Evolutionary conservation across 2,329 filamentous ascomycete genomes (phyloP), one percentile per base, ranked within the genome.

Genomic region (Cladosporium phlei): DNA sequence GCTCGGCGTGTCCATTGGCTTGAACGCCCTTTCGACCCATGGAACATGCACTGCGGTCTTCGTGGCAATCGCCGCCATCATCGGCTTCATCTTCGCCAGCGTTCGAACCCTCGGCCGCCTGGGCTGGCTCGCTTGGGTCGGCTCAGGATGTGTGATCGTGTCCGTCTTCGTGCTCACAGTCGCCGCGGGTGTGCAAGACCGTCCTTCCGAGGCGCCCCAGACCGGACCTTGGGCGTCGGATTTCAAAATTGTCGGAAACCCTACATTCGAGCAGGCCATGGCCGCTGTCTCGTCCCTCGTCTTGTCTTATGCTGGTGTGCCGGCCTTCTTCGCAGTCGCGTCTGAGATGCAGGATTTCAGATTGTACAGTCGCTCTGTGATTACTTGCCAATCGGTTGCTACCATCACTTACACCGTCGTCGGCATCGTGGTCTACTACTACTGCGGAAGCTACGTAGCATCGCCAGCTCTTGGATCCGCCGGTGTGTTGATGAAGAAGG

Each of bases 281-380:
- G 37, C 44, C 24, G 44, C 44, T 14, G 20, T 40, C 10, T 38
- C 44, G 5, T 39, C 35, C 27, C 21, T 47, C n/a, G 35, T 82
- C 61, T 73, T 76, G 47, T 76, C 75, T 3, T 72, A 71, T 4
- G 75, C 77, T 0, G 78, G 75, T 8, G 80, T 78, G 0, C 75
- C 74, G 16, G 76, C 76, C 1, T 83, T 82, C 55, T 63, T 83
- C 1, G 77, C 79, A 2, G 76, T 84, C 49, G 82, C 83, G 39
- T 77, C 76, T 0, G 81, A 84, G 66, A 84, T 84, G 80, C 69
- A 66, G 33, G 68, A 70, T 16, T 79, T 79, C 0, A 68, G 67
- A 16, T 75, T 81, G 52, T 83, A 77, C 60, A 71, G 70, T 46
- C 81, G 80, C 59, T 74, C 80, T 1, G 68, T 63, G 9, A 59